These are phyloP conservation scores for Aegilops sharonensis DNA, from an alignment of 176 grass and related monocot genomes.

Conservation along the genomic window DNA sequence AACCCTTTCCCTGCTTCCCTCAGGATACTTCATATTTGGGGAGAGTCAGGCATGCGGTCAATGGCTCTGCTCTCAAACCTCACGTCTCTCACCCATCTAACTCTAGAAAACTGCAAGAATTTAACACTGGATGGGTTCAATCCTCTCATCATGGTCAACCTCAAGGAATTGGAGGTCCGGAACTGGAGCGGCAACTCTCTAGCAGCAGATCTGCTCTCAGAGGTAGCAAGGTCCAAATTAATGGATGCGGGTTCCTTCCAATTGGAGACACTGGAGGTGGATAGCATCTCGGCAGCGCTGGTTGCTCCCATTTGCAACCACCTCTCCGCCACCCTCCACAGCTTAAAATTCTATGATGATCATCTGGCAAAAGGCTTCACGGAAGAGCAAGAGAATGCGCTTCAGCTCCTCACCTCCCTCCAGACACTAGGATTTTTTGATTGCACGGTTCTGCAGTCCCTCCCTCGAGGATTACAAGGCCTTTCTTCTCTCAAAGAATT, in stretches of 20 bases:
- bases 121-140: too few species aligned
- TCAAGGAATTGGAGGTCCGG: too few species aligned
- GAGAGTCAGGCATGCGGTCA: too few species aligned
- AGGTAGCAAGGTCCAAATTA: neutral
- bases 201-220: neutral
- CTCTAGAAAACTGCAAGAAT: accelerated
- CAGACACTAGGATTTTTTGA: accelerated
- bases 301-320: too few species aligned
- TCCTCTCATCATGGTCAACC: too few species aligned
- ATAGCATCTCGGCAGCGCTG: too few species aligned
- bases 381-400: neutral
- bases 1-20: too few species aligned
- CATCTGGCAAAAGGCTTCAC: neutral
- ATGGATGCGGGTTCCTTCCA: neutral
- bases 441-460: neutral
- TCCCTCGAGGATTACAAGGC: neutral
- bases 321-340: too few species aligned
- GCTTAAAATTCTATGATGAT: neutral
- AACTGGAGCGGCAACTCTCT: too few species aligned
- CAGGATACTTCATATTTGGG: accelerated
- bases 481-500: neutral
- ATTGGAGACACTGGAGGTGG: too few species aligned
- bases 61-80: too few species aligned
- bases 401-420: constrained; percentile 3
- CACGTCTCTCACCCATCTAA: too few species aligned